Evolutionary conservation across 768 basidiomycete genomes (phyloP).

Genomic region (Gautieria morchelliformis): DNA sequence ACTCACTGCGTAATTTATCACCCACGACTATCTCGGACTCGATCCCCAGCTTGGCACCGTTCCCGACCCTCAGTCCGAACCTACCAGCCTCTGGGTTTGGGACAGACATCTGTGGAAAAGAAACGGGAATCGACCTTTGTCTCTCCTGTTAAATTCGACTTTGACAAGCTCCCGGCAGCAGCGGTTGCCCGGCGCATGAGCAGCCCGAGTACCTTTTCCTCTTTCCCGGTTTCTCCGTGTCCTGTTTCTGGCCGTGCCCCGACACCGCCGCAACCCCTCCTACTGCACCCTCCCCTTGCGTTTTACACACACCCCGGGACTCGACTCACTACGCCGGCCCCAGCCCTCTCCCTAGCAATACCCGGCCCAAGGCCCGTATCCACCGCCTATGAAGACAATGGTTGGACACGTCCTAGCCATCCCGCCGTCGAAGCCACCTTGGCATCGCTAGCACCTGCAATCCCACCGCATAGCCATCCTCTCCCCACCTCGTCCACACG

Average conservation of each 20-base stretch:
- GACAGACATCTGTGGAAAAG: background rate
- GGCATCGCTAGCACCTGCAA: background rate
- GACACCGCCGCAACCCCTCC: background rate
- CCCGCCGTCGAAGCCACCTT: slow-evolving; percentile 2
- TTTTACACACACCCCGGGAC: background rate
- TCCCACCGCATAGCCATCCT: too few relatives aligned
- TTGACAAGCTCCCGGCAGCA: slow-evolving; percentile 24
- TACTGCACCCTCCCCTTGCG: background rate
- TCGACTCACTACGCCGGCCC: background rate
- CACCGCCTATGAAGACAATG: background rate
- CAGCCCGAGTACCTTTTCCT: background rate
- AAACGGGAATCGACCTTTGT: background rate
- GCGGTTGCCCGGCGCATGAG: background rate
- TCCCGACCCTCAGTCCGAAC: background rate
- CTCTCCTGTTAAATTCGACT: slow-evolving; percentile 20
- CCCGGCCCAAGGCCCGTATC: background rate
- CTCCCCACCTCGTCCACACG: background rate
- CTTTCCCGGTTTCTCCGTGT: background rate
- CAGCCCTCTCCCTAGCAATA: background rate
- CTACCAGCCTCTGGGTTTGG: background rate
- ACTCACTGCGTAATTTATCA: background rate
- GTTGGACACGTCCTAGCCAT: slow-evolving; percentile 7
- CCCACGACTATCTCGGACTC: background rate
- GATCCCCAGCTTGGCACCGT: background rate
- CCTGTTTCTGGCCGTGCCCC: background rate